Conservation (phyloP, 208 protist genomes). For the Trypanosoma scelopori region DNA sequence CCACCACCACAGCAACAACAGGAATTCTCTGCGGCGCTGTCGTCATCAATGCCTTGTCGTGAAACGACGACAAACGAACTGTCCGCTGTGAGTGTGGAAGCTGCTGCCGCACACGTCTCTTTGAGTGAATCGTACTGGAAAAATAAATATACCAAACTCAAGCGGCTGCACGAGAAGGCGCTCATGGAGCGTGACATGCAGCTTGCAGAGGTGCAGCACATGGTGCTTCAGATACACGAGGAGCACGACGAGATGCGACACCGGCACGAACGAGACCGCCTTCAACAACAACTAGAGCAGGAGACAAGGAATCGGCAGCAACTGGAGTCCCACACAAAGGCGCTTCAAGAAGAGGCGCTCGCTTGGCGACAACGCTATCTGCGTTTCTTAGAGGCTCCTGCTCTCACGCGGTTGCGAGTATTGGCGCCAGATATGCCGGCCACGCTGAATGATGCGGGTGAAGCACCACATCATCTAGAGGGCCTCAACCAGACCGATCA, state of each 20-base stretch:
- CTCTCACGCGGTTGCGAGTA: neutral
- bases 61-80: neutral
- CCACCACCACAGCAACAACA: neutral
- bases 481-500: constrained; percentile 23
- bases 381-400: constrained; percentile 36
- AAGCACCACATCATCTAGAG: neutral
- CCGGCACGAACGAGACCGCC: constrained; percentile 16
- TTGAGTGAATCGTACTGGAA: constrained; percentile 27
- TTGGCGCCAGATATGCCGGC: constrained; percentile 7
- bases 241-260: constrained; percentile 45
- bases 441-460: neutral
- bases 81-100: neutral
- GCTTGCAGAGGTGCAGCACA: constrained; percentile 43
- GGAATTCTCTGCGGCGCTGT: neutral
- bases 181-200: constrained; percentile 33
- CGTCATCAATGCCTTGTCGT: neutral
- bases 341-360: constrained; percentile 45
- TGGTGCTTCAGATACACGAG: constrained; percentile 49
- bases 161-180: constrained; percentile 29
- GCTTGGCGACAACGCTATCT: constrained; percentile 47
- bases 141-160: constrained; percentile 40
- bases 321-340: constrained; percentile 9
- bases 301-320: constrained; percentile 13
- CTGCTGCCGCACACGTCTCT: neutral
- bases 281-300: constrained; percentile 20